Evolutionary conservation across 441 rosid genomes (phyloP).

Genomic region (Jatropha multifida): DNA sequence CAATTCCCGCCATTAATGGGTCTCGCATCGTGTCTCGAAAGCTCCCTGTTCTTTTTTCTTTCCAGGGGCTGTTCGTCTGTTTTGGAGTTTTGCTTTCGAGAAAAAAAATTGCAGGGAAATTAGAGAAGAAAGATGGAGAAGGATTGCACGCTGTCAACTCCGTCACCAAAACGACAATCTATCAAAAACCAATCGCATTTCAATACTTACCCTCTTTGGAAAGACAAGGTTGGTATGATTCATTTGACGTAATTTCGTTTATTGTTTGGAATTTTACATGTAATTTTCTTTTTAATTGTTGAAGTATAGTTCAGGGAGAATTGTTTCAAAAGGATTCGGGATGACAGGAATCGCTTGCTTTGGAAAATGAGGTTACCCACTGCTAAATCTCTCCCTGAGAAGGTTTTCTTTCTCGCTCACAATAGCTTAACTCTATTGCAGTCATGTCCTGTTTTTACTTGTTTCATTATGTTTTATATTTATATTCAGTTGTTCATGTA

Average conservation of each 20-base stretch:
- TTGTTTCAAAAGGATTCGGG: slow-evolving; percentile 71
- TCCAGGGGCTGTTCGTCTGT: not conserved
- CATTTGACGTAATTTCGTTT: not conserved
- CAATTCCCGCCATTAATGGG: slow-evolving; percentile 11
- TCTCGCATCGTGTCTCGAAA: not conserved
- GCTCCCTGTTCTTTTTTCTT: not conserved
- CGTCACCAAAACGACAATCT: slow-evolving; percentile 37
- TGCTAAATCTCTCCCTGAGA: slow-evolving; percentile 39
- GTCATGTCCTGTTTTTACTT: not conserved
- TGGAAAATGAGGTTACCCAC: slow-evolving; percentile 74
- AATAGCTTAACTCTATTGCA: not conserved
- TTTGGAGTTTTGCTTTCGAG: too few species aligned
- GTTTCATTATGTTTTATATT: not conserved
- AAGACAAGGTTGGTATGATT: slow-evolving; percentile 48
- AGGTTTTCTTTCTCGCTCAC: slow-evolving; percentile 39
- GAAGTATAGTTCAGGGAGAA: slow-evolving; percentile 63
- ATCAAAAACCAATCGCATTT: slow-evolving; percentile 46
- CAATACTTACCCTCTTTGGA: slow-evolving; percentile 53
- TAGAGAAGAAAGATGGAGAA: slow-evolving; percentile 2
- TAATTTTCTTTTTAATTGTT: not conserved
- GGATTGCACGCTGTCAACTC: slow-evolving; percentile 15
- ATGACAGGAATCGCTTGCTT: slow-evolving; percentile 62
- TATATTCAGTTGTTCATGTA: not conserved
- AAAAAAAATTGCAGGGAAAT: not conserved
- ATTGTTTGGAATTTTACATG: not conserved